A percentile compares a stretch with the other conserved stretches of the same genome.
Conservation (phyloP, 176 grass and related monocot species). For the Poa annua region DNA sequence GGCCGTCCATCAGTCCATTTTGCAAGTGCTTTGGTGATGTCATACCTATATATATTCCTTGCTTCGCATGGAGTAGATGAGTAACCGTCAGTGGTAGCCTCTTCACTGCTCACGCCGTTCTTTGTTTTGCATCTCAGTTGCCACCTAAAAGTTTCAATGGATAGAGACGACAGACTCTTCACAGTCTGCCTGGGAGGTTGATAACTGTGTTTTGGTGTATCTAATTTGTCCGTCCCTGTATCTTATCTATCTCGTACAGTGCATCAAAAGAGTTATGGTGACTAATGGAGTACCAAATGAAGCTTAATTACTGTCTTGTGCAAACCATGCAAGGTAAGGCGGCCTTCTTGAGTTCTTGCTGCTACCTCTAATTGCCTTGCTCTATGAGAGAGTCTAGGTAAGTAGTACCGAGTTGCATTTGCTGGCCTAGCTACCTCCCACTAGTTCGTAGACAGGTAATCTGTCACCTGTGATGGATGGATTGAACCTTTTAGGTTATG, state of each 20-base stretch:
- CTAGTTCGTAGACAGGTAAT: not conserved
- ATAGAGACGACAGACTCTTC: too few species aligned
- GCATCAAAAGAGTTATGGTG: not conserved
- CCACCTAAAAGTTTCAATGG: too few species aligned
- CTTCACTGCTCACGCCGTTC: not conserved
- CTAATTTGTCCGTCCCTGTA: not conserved
- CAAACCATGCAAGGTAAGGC: not conserved
- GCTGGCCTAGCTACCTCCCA: not conserved
- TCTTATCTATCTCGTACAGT: not conserved
- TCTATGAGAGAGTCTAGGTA: not conserved
- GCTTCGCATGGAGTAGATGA: not conserved
- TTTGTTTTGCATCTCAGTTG: not conserved
- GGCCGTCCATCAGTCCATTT: not conserved
- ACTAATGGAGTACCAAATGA: too few species aligned
- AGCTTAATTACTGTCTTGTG: too few species aligned
- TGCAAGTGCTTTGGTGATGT: too few species aligned
- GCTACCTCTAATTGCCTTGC: not conserved
- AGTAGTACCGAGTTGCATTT: not conserved
- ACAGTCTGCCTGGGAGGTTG: too few species aligned
- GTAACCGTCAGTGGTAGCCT: not conserved
- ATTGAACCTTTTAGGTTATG: conserved; percentile 47
- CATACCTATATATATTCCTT: too few species aligned
- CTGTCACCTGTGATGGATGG: conserved; percentile 37
- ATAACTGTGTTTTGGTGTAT: not conserved
- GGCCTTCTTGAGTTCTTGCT: not conserved